Percentiles rank a stretch among this genome's conserved stretches.
Conservation (phyloP, 192 early-diverging fungal species). For the Backusella luteola region DNA sequence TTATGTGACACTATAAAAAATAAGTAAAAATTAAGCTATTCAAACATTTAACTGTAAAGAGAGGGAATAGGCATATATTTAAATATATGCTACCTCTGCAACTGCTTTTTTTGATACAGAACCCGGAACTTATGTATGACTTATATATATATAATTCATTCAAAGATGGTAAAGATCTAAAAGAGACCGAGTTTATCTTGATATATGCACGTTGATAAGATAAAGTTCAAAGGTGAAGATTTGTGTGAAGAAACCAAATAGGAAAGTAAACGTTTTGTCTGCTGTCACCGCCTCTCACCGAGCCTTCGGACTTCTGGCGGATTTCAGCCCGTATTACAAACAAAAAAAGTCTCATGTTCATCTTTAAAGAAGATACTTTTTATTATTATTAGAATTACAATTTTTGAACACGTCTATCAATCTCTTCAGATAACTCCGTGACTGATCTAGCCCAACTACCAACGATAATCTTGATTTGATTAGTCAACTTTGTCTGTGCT, state of each 20-base stretch:
- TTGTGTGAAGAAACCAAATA: background rate
- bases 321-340: background rate
- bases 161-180: background rate
- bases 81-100: background rate
- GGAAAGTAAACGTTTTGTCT: background rate
- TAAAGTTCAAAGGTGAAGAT: too few relatives aligned
- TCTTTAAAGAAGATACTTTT: background rate
- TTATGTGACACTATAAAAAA: background rate
- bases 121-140: background rate
- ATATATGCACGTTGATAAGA: background rate
- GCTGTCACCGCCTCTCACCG: background rate
- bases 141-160: background rate
- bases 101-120: background rate
- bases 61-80: background rate
- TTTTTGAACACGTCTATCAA: constrained; percentile 29
- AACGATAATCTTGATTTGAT: constrained; percentile 18
- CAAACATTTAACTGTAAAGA: background rate
- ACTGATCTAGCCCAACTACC: constrained; percentile 26
- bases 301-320: background rate
- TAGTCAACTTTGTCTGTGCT: background rate
- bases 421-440: constrained; percentile 14
- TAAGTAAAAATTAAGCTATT: background rate
- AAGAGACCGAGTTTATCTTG: background rate
- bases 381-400: constrained; percentile 13
- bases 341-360: background rate